Percentiles rank a stretch among this genome's conserved stretches.
phyloP scores from a whole-genome alignment of 176 grass and related monocot species.

The Avena eriantha region DNA sequence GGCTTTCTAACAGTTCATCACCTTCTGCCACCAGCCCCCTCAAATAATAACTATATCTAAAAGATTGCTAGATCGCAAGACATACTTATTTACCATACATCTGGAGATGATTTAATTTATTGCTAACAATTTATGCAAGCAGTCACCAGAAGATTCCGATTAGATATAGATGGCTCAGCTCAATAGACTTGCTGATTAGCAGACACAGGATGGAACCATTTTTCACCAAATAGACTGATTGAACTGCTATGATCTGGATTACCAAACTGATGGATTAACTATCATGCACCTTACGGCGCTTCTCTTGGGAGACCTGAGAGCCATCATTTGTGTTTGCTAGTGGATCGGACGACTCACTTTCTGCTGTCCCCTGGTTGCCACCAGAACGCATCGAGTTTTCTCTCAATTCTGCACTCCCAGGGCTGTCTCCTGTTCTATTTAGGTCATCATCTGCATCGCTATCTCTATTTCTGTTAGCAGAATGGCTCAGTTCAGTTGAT shows the following conservation, averaged over 20 bases:
- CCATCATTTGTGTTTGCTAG: conserved; percentile 13
- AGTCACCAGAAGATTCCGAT: conserved; percentile 26
- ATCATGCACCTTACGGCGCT: conserved; percentile 43
- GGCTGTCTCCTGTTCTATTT: conserved; percentile 30
- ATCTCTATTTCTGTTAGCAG: conserved; percentile 23
- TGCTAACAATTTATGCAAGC: conserved; percentile 44
- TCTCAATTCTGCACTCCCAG: background rate
- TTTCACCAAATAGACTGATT: conserved; percentile 33
- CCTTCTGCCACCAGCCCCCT: background rate
- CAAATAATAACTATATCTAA: conserved; percentile 1
- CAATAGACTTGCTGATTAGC: conserved; percentile 16
- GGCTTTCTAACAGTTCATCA: background rate
- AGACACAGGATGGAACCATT: conserved; percentile 13
- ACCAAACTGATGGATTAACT: conserved; percentile 25
- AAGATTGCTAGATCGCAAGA: background rate
- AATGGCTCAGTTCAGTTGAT: conserved; percentile 24
- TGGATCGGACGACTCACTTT: conserved; percentile 23
- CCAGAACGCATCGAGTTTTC: conserved; percentile 24
- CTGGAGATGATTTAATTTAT: conserved; percentile 42
- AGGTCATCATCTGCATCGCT: conserved; percentile 8
- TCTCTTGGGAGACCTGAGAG: conserved; percentile 35
- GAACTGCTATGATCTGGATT: conserved; percentile 32
- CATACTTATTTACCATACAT: conserved; percentile 28
- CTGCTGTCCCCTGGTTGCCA: conserved; percentile 44
- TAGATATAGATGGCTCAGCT: conserved; percentile 39